Evolutionary conservation across 2,329 filamentous ascomycete genomes (phyloP).

Genomic region (Elsinoe perseae): DNA sequence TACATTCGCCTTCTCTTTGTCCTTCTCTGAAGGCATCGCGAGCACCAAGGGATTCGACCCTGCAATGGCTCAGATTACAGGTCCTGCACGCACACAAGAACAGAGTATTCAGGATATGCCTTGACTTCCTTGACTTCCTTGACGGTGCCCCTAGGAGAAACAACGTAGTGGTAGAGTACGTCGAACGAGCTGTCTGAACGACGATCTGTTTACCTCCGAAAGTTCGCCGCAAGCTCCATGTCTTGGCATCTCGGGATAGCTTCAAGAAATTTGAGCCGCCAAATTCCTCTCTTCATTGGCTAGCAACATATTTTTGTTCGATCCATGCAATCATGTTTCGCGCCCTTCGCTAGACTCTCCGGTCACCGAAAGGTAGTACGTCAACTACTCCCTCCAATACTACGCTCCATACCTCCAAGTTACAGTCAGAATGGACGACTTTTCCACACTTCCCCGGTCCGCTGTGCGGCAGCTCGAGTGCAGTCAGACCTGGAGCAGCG

Average conservation of each 20-base stretch:
- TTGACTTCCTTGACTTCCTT: too few relatives aligned
- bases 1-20: slow-evolving; percentile 68
- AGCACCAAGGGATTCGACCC: too few relatives aligned
- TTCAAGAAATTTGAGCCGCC: background rate
- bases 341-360: background rate
- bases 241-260: slow-evolving; percentile 4
- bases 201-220: slow-evolving; percentile 6
- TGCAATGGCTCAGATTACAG: too few relatives aligned
- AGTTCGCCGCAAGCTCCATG: slow-evolving; percentile 3
- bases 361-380: background rate
- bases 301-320: background rate
- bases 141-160: background rate
- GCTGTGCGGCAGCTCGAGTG: slow-evolving; percentile 33
- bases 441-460: slow-evolving; percentile 25
- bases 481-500: slow-evolving; percentile 52
- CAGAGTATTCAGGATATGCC: too few relatives aligned
- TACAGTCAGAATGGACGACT: slow-evolving; percentile 20
- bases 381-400: background rate
- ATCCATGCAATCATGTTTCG: slow-evolving; percentile 45
- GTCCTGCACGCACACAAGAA: background rate
- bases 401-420: background rate
- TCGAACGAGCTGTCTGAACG: background rate
- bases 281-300: background rate
- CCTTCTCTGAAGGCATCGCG: slow-evolving; percentile 16
- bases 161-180: background rate